A percentile compares a stretch with the other conserved stretches of the same genome.
Evolutionary conservation across 495 filamentous ascomycete species (phyloP).

Genomic region (Friedmanniomyces simplex): DNA sequence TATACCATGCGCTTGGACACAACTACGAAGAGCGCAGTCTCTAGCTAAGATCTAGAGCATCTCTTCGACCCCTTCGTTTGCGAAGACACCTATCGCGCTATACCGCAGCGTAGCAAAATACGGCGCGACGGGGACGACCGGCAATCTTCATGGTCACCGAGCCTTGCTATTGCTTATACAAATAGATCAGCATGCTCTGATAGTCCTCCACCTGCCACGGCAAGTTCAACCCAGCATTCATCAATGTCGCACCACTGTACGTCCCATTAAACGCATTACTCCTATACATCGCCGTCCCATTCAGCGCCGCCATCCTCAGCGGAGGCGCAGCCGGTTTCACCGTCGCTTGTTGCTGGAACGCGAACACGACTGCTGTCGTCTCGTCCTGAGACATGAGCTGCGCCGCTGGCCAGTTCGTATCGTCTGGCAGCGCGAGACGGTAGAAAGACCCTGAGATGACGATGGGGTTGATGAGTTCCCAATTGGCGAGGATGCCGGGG

Average conservation of each 20-base stretch:
- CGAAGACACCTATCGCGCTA: conserved; percentile 10
- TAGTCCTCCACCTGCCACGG: conserved; percentile 14
- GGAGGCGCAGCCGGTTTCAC: conserved; percentile 38
- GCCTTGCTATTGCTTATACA: conserved; percentile 15
- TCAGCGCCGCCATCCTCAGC: conserved; percentile 38
- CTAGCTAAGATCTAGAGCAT: no score
- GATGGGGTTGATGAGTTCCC: conserved; percentile 42
- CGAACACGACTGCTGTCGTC: conserved; percentile 38
- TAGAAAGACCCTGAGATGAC: conserved; percentile 42
- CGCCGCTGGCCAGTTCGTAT: conserved; percentile 46
- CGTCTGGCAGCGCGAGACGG: conserved; percentile 41
- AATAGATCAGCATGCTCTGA: conserved; percentile 17
- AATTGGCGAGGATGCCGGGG: conserved; percentile 36
- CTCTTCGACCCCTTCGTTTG: no score
- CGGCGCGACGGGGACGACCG: no score
- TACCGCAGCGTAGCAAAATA: no score
- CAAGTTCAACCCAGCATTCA: conserved; percentile 36
- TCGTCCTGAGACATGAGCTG: conserved; percentile 40
- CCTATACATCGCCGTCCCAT: conserved; percentile 32
- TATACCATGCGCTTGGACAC: no score
- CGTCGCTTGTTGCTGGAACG: conserved; percentile 38
- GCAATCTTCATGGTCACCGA: no score
- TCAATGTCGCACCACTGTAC: conserved; percentile 39
- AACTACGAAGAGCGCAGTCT: no score
- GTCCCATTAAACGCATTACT: conserved; percentile 35